A percentile compares a stretch with the other conserved stretches of the same genome.
Evolutionary conservation across 2,329 filamentous ascomycete species (phyloP).

Genomic region (Paraconiothyrium sp.): DNA sequence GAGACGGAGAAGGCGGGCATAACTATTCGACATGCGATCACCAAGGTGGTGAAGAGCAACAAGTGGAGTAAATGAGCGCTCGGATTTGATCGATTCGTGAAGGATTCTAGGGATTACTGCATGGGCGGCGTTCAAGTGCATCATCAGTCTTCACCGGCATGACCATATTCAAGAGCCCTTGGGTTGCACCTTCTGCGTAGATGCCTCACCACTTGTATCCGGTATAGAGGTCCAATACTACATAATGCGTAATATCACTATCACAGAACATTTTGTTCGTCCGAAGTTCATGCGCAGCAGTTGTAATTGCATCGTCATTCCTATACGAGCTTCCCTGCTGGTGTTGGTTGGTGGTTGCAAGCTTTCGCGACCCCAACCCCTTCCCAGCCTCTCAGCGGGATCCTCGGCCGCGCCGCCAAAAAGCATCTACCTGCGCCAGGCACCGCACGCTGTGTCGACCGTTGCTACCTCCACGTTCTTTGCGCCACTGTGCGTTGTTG

Average conservation of each 20-base stretch:
- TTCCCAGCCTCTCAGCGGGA: constrained; percentile 15
- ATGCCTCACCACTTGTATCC: constrained; percentile 1
- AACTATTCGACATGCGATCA: constrained; percentile 89
- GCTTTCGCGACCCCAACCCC: constrained; percentile 14
- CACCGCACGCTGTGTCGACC: background rate
- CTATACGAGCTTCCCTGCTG: background rate
- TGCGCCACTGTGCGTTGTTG: background rate
- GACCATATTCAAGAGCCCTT: background rate
- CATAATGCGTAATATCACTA: constrained; percentile 7
- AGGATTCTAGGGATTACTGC: constrained; percentile 2
- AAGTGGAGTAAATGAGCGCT: constrained; percentile 37
- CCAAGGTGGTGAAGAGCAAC: constrained; percentile 79
- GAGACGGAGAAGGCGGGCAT: constrained; percentile 95
- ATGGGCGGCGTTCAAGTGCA: constrained; percentile 10
- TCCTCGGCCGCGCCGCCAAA: constrained; percentile 9
- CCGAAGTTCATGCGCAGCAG: background rate
- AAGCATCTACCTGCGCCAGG: background rate
- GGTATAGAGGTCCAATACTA: constrained; percentile 6
- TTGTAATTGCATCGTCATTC: constrained; percentile 17
- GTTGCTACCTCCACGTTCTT: constrained; percentile 1
- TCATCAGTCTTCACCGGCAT: background rate
- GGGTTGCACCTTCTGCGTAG: background rate
- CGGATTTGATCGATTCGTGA: background rate
- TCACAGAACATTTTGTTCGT: background rate
- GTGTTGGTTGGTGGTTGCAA: background rate